These are phyloP conservation scores for Eimeria praecox DNA, from an alignment of 169 alveolate species.

Conservation along the genomic window DNA sequence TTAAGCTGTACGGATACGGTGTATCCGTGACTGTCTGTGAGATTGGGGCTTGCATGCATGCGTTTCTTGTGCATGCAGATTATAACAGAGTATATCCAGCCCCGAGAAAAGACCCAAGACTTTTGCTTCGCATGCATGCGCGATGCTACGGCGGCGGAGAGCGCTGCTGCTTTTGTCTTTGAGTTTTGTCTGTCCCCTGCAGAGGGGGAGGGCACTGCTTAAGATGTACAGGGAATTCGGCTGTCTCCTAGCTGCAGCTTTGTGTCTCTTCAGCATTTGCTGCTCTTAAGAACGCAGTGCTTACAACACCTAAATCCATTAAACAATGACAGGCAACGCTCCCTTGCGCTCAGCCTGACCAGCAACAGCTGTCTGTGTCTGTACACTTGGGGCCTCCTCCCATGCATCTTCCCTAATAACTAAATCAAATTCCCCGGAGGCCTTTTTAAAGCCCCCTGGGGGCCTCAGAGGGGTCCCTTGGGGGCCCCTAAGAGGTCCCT, in stretches of 20 bases:
- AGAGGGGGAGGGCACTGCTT: neutral
- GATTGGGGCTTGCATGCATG: neutral
- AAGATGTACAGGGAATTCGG: neutral
- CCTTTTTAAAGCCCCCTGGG: neutral
- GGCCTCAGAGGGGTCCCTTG: neutral
- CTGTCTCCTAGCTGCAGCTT: neutral
- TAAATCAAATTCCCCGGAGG: neutral
- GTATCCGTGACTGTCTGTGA: neutral
- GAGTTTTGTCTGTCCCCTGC: neutral
- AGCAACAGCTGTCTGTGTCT: too few species aligned
- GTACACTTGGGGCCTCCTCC: too few species aligned
- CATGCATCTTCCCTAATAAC: too few species aligned
- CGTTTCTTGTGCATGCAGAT: neutral
- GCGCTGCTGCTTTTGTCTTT: neutral
- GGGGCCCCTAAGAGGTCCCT: neutral
- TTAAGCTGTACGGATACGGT: too few species aligned
- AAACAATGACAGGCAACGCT: too few species aligned
- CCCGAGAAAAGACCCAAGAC: neutral
- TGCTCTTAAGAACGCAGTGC: too few species aligned
- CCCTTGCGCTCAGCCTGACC: too few species aligned
- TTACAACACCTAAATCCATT: too few species aligned
- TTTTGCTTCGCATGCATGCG: slow-evolving; percentile 17
- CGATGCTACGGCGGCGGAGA: slow-evolving; percentile 18
- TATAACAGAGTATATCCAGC: neutral
- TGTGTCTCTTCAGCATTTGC: too few species aligned